Base-by-base conservation (phyloP, 768 basidiomycete genomes). In the Tubosaeta sp. region DNA sequence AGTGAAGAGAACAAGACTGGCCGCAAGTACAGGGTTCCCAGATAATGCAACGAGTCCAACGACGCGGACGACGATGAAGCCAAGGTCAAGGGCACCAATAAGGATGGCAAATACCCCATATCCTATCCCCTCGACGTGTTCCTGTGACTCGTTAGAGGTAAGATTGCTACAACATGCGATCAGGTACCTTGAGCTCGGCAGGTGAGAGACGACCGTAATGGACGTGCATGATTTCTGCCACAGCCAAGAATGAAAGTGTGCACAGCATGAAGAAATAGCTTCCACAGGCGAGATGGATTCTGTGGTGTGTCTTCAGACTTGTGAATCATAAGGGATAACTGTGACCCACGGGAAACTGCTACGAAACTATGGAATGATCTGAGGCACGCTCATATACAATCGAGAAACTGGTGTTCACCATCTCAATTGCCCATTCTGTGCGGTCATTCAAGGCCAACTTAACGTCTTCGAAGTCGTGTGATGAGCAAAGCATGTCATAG, bases 121-220 rank as follows among this genome's bases (percentile, higher is more conserved):
- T 6, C 63, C 63, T 16, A 59, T 47, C 1, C 16, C 13, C 16
- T 51, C 43, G 11, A 14, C 55, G 13, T 35, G 43, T 47, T 59
- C 52, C 62, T 64, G 30, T 3, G 21, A 19, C 13, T 25, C 14
- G 21, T 41, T 11, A 43, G 19, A 21, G 19, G 12, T 9, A 3
- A 3, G 6, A 11, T n/a, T 14, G 19, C 6, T 0, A 21, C 36
- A 14, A 22, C 18, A 6, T 16, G n/a, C n/a, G 31, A 38, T 25
- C 16, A 1, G 3, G 14, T 58, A 63, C 63, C 58, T 66, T 65
- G 1, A 66, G 48, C 22, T 66, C 43, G 1, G 30, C n/a, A 36
- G 64, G 48, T 39, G 64, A 46, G 42, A 65, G 56, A 44, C 64
- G 53, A 46, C 51, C 58, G 19, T 64, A 63, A 6, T 46, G 46